These are phyloP conservation scores for Dorcoceras hygrometricum DNA, from an alignment of 257 asterid species.

Conservation along the genomic window DNA sequence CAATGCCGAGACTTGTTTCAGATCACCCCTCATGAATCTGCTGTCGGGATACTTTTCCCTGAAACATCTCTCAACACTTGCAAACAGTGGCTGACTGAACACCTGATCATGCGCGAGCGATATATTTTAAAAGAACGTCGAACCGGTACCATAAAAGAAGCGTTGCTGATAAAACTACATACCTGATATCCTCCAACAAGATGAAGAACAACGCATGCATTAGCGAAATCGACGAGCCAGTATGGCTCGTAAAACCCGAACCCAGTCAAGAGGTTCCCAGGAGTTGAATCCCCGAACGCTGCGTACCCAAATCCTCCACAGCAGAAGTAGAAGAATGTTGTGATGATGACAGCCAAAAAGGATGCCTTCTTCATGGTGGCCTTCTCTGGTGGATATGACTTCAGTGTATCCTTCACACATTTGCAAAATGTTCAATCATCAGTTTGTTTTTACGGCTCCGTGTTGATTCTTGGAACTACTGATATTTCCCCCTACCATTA, in stretches of 20 bases:
- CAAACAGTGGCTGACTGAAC: slow-evolving; percentile 70
- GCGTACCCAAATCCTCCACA: slow-evolving; percentile 96
- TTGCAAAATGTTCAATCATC: not conserved
- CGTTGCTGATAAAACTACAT: not conserved
- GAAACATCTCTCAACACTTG: slow-evolving; percentile 49
- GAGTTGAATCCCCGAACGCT: slow-evolving; percentile 80
- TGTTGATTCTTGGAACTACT: slow-evolving; percentile 5
- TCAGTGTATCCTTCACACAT: slow-evolving; percentile 62
- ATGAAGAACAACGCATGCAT: slow-evolving; percentile 76
- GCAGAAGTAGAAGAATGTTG: slow-evolving; percentile 67
- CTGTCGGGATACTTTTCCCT: slow-evolving; percentile 40
- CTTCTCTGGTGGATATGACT: slow-evolving; percentile 60
- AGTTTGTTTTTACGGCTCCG: not conserved
- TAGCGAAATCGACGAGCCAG: slow-evolving; percentile 85
- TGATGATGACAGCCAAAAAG: slow-evolving; percentile 38
- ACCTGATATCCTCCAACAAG: slow-evolving; percentile 87
- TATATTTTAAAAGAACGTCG: not conserved
- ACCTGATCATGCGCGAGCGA: slow-evolving; percentile 37
- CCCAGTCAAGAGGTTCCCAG: slow-evolving; percentile 84
- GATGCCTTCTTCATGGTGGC: slow-evolving; percentile 75
- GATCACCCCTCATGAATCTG: slow-evolving; percentile 29
- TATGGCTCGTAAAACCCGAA: slow-evolving; percentile 78
- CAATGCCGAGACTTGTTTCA: slow-evolving; percentile 39
- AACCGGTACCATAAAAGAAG: not conserved
- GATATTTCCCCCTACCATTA: slow-evolving; percentile 45